Evolutionary conservation across 2,329 filamentous ascomycete genomes (phyloP), one percentile per base, ranked within the genome.

Genomic region (Zarea fungicola): DNA sequence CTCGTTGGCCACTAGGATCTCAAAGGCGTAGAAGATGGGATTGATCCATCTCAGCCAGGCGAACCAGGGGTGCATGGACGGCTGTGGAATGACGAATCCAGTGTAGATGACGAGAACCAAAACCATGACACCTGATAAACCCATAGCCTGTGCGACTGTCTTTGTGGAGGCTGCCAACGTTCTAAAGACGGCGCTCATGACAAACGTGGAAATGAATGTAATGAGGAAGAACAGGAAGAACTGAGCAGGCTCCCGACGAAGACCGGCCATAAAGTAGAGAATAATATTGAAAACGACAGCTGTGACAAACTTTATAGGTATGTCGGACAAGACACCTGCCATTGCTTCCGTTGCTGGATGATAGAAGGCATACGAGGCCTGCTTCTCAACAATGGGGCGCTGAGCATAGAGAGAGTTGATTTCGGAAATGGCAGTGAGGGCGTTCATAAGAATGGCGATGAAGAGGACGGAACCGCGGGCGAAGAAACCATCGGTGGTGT

Each of bases 201-300:
- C 76, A 55, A 92, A 73, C 0, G 81, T 88, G 1, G 78, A 74
- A 14, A 81, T 66, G 61, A 86, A 87, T 0, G 79, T 83, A 55
- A 90, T 75, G 16, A 93, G 68, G 53, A 86, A 76, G 69, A 84
- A 93, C 54, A 89, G 74, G 67, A 93, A 93, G 71, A 91, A 93
- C 1, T 80, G 70, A 1, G 76, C 80, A 0, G 86, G 71, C 43
- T 80, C 77, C 23, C 84, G 75, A 1, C 72, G 64, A 3, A 81
- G 65, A 1, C 70, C 71, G 1, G 74, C 62, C 57, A 83, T 60
- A 56, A 83, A 84, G 62, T 84, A 84, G 3, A 83, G 60, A 13
- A 78, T 68, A 4, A 81, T 50, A 55, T 83, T 79, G 66, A 81
- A 83, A 5, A 66, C 56, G 1, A 69, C 60, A 0, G 74, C 69